Conservation (phyloP, 2,329 filamentous ascomycete species). For the Botrytis aclada region DNA sequence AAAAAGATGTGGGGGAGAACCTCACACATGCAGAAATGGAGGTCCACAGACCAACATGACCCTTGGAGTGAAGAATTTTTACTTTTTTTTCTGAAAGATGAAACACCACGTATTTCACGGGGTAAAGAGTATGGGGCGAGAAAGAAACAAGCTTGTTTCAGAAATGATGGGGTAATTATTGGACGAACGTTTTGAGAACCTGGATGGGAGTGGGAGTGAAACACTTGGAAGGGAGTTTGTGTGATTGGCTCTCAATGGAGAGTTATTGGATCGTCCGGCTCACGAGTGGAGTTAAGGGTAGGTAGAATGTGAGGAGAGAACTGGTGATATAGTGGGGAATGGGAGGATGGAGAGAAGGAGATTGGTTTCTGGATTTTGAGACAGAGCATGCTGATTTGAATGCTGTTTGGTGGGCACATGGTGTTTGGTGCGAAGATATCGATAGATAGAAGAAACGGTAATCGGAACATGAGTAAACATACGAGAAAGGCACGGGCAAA, state of each 20-base stretch:
- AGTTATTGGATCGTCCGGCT: neutral
- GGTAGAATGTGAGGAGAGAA: neutral
- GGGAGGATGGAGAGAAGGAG: neutral
- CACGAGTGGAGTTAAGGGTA: neutral
- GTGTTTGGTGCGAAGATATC: neutral
- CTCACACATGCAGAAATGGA: neutral
- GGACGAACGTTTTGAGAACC: neutral
- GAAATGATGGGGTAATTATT: slow-evolving; percentile 1
- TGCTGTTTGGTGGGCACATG: neutral
- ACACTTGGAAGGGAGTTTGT: neutral
- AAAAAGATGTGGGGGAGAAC: neutral
- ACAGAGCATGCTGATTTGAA: neutral
- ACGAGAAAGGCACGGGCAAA: neutral
- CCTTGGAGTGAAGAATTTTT: slow-evolving; percentile 2
- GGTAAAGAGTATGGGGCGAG: neutral
- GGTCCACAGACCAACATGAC: neutral
- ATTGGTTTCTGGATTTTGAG: neutral
- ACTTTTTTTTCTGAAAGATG: neutral
- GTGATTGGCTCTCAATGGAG: neutral
- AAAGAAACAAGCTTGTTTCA: neutral
- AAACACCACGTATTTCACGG: slow-evolving; percentile 17
- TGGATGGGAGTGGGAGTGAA: neutral
- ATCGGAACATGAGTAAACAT: neutral
- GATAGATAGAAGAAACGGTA: neutral
- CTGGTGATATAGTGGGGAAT: neutral